Evolutionary conservation across 2,329 filamentous ascomycete genomes (phyloP), one percentile per base, ranked within the genome.

Genomic region (Xylaria sp.): DNA sequence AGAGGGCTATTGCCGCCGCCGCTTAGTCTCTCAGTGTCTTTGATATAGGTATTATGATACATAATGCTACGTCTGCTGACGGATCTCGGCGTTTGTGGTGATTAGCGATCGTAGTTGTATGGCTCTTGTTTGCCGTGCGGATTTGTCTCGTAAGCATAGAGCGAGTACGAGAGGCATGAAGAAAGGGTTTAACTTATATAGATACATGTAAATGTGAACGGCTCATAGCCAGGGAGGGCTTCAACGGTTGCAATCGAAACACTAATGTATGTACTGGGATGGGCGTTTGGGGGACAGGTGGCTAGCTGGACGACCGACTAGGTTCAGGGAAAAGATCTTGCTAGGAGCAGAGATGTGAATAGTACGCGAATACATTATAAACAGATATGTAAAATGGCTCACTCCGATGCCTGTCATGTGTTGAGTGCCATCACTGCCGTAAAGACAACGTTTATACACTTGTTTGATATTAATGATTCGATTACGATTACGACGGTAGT

Each of bases 1-100:
- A 85, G 74, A 68, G 69, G 34, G 64, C 72, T 3, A 48, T 75
- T 4, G 61, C 59, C 6, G 71, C 75, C 30, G 74, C 72, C 4
- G 76, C 75, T 14, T 75, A 71, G 57, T 42, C 42, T 47, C 42
- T 17, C 42, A 21, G 17, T 47, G 6, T 19, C 5, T 19, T 19
- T 47, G 21, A 7, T 2, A 11, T 7, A 11, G 34, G 34, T 36
- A 17, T n/a, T 47, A n/a, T 19, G 36, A 47, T 47, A 19, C 42
- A 8, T 47, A 17, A 47, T 47, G n/a, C 19, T 19, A 47, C n/a
- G n/a, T 19, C 42, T 47, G 17, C 3, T 8, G 19, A 47, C 1
- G 42, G 42, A 19, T 9, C 11, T 11, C n/a, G 24, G 14, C 30
- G 42, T n/a, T 14, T 4, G 17, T 12, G 21, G 7, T 47, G 27